phyloP scores from a whole-genome alignment of 305 asterid species.

The Nicotiana rustica region DNA sequence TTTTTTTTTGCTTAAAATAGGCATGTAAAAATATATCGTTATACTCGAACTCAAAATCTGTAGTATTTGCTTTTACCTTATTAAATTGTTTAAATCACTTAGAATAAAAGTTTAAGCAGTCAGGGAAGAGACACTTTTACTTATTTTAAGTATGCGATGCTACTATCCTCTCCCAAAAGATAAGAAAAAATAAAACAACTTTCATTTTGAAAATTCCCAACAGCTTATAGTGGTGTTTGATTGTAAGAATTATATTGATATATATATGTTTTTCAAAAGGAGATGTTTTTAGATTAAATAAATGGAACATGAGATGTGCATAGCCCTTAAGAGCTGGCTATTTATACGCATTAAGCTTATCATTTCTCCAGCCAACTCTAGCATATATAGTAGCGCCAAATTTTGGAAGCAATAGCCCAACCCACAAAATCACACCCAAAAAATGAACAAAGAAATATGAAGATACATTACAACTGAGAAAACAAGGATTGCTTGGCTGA shows the following conservation, averaged over 20 bases:
- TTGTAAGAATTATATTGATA: background rate
- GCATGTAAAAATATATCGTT: too few relatives aligned
- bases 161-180: too few relatives aligned
- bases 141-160: too few relatives aligned
- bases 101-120: background rate
- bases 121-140: too few relatives aligned
- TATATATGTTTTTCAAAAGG: too few relatives aligned
- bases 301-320: background rate
- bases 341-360: too few relatives aligned
- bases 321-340: background rate
- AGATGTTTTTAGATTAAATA: too few relatives aligned
- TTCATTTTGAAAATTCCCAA: background rate
- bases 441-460: background rate
- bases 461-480: constrained; percentile 7
- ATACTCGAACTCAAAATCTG: background rate
- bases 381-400: too few relatives aligned
- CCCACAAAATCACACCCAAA: background rate
- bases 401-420: background rate
- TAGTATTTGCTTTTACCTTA: background rate
- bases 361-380: too few relatives aligned
- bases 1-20: background rate
- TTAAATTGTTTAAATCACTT: too few relatives aligned
- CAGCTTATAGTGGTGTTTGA: background rate
- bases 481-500: background rate
- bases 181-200: background rate